Percentiles rank a stretch among this genome's conserved stretches.
Evolutionary conservation across 140 eudicot genomes (phyloP).

Genomic region (Oenanthe javanica): DNA sequence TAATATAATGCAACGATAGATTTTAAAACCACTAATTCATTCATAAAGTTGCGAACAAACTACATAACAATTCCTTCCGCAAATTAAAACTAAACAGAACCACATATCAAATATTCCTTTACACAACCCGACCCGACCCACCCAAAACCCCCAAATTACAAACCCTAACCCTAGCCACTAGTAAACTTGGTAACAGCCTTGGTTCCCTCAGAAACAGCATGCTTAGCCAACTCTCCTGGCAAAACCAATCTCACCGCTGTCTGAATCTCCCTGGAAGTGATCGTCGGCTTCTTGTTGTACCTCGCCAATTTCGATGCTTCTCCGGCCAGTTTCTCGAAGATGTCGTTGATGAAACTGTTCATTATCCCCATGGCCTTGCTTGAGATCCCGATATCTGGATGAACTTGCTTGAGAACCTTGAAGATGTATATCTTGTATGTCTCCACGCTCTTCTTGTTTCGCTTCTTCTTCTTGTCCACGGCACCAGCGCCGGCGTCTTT

Average conservation of each 20-base stretch:
- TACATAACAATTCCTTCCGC: not conserved
- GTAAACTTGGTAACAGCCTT: constrained; percentile 45
- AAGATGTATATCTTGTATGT: constrained; percentile 41
- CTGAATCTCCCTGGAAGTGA: constrained; percentile 34
- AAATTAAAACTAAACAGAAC: not conserved
- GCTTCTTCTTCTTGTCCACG: constrained; percentile 41
- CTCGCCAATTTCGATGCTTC: constrained; percentile 41
- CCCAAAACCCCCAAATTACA: not conserved
- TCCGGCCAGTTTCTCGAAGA: constrained; percentile 41
- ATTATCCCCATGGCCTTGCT: constrained; percentile 45
- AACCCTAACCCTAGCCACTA: constrained; percentile 22
- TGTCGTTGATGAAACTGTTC: constrained; percentile 36
- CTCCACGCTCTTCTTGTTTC: constrained; percentile 36
- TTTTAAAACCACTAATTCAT: not conserved
- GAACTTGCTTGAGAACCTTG: constrained; percentile 43
- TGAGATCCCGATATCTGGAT: constrained; percentile 37
- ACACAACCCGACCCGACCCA: not conserved
- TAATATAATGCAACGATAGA: too few species aligned
- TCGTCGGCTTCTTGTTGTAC: constrained; percentile 51
- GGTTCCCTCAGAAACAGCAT: constrained; percentile 37
- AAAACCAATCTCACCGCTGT: constrained; percentile 41
- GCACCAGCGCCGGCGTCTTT: constrained; percentile 36
- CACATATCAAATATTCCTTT: not conserved
- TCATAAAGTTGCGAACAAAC: not conserved
- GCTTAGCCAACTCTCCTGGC: constrained; percentile 47